Conservation (phyloP, 257 asterid genomes). For the Petunia axillaris region DNA sequence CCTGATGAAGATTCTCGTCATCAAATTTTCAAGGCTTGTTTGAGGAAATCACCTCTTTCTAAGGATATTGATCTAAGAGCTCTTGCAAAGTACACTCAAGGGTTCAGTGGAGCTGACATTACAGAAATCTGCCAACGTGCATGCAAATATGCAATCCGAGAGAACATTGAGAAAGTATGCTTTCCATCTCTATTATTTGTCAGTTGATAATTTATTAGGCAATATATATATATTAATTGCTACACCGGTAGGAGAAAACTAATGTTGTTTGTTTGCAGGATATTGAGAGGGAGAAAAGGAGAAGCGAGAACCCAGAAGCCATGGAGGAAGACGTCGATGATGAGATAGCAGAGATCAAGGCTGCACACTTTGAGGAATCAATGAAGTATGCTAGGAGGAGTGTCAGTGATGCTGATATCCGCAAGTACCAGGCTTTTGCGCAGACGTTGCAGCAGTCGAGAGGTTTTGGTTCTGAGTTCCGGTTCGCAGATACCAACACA, state of each 20-base stretch:
- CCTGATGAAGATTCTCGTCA: conserved; percentile 87
- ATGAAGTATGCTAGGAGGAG: conserved; percentile 86
- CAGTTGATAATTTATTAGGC: not conserved
- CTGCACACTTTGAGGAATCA: conserved; percentile 84
- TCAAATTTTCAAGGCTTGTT: conserved; percentile 80
- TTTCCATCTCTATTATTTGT: not conserved
- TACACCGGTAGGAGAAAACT: not conserved
- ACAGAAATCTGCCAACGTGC: conserved; percentile 94
- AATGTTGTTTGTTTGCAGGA: conserved; percentile 44
- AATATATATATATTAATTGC: not conserved
- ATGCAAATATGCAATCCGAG: conserved; percentile 89
- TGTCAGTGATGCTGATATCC: conserved; percentile 80
- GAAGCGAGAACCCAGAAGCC: conserved; percentile 68
- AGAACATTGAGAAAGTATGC: conserved; percentile 83
- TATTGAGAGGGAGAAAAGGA: conserved; percentile 74
- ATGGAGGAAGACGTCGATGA: conserved; percentile 83
- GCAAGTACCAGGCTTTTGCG: conserved; percentile 79
- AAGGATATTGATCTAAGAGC: conserved; percentile 78
- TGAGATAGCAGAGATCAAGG: conserved; percentile 70
- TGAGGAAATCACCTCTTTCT: conserved; percentile 81
- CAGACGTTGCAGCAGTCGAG: conserved; percentile 88
- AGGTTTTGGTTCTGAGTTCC: conserved; percentile 77
- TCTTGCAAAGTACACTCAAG: conserved; percentile 85
- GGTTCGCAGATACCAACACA: conserved; percentile 49
- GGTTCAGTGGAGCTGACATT: conserved; percentile 92